Evolutionary conservation across 768 basidiomycete species (phyloP), one percentile per base, ranked within the genome.

Genomic region (Kondoa subrosea): DNA sequence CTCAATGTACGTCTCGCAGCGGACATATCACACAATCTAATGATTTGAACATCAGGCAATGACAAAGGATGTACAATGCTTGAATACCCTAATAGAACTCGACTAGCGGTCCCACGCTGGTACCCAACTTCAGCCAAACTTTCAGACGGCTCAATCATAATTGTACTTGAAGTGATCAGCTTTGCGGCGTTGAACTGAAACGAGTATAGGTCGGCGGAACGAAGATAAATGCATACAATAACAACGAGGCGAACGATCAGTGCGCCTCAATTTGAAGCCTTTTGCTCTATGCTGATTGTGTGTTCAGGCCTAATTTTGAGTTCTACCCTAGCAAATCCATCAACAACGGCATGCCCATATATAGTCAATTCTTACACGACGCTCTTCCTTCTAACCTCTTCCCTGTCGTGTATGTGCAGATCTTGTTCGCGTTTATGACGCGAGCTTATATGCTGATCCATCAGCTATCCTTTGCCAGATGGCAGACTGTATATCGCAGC

Each of bases 321-420:
- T 91, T 83, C 77, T 91, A 81, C 75, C 89, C 89, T 32, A 85
- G 89, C 0, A 90, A 91, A 76, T 79, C 80, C 66, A 8, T 50
- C 8, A 50, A 50, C 40, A 83, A 87, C 67, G 73, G 75, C 14
- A 83, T 85, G 2, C 81, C 82, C 12, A 32, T 74, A 68, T 70
- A 72, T 63, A 71, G 70, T 0, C 29, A 82, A 15, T 82, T 89
- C 74, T 80, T 91, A 3, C 75, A 80, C 68, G 81, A 80, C 60
- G 85, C 86, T 2, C 82, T 90, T 34, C 87, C 87, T 31, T 81
- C 82, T 56, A 91, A 91, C 77, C 79, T 88, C 61, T 90, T 73
- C 77, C 86, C 88, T 1, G 80, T 89, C 8, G n/a, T n/a, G n/a
- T n/a, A n/a, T n/a, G n/a, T n/a, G n/a, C n/a, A n/a, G n/a, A n/a